Evolutionary conservation across 441 rosid genomes (phyloP).

Genomic region (Biscutella laevigata): DNA sequence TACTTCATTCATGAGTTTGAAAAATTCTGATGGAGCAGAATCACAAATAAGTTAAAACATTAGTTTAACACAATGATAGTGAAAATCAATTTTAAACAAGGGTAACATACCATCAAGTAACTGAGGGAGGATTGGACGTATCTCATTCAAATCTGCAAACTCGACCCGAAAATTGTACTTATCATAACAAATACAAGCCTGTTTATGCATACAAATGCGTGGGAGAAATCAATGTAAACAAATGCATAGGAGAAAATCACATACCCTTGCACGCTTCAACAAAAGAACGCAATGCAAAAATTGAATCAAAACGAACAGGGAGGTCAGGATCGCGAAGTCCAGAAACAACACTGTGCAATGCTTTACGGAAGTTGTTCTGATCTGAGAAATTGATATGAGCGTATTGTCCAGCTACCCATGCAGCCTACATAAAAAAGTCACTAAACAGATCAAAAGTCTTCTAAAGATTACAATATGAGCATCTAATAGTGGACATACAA

Average conservation of each 20-base stretch:
- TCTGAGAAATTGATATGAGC: slow-evolving; percentile 76
- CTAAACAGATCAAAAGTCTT: slow-evolving; percentile 5
- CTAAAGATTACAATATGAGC: background rate
- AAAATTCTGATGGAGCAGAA: slow-evolving; percentile 55
- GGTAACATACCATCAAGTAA: slow-evolving; percentile 72
- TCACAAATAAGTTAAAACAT: slow-evolving; percentile 6
- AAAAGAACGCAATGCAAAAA: slow-evolving; percentile 91
- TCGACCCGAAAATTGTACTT: background rate
- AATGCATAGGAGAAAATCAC: too few species aligned
- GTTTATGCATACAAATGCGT: background rate
- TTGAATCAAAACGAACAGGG: slow-evolving; percentile 98
- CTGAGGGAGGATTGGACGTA: slow-evolving; percentile 95
- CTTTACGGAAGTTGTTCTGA: slow-evolving; percentile 74
- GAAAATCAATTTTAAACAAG: slow-evolving; percentile 11
- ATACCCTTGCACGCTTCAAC: slow-evolving; percentile 94
- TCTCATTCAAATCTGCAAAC: slow-evolving; percentile 78
- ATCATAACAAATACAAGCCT: background rate
- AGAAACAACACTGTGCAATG: slow-evolving; percentile 78
- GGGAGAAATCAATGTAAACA: slow-evolving; percentile 10
- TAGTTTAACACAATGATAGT: background rate
- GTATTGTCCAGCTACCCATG: slow-evolving; percentile 99
- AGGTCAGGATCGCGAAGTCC: slow-evolving; percentile 93
- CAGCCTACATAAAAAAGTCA: slow-evolving; percentile 46
- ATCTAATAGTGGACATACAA: slow-evolving; percentile 10
- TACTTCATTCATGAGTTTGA: slow-evolving; percentile 97